A percentile compares a stretch with the other conserved stretches of the same genome.
Conservation (phyloP, 1,284 basidiomycete species). For the Ganoderma leucocontextum region DNA sequence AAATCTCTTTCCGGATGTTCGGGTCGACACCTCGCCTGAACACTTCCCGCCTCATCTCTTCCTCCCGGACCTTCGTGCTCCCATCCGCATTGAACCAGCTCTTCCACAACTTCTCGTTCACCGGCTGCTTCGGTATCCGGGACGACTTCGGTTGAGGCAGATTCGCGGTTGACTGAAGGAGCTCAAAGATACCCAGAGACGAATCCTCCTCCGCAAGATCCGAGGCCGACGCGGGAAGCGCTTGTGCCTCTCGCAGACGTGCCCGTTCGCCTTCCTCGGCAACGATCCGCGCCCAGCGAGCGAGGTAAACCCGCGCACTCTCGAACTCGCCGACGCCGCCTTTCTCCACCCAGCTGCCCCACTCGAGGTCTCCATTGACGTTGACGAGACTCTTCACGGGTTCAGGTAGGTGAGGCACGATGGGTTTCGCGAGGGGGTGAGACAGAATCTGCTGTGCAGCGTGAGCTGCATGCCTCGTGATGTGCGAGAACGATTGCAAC, state of each 20-base stretch:
- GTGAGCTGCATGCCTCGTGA: conserved; percentile 88
- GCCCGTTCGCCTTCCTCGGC: conserved; percentile 95
- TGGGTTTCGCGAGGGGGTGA: conserved; percentile 93
- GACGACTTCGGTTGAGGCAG: conserved; percentile 80
- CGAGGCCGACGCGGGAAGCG: conserved; percentile 57
- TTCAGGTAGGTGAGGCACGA: conserved; percentile 92
- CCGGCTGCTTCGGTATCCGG: conserved; percentile 74
- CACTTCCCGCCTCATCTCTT: conserved; percentile 78
- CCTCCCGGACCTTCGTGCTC: conserved; percentile 65
- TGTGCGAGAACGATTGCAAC: conserved; percentile 87
- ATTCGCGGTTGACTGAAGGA: conserved; percentile 81
- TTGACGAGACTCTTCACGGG: conserved; percentile 89
- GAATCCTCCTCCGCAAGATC: conserved; percentile 72
- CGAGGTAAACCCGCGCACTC: conserved; percentile 94
- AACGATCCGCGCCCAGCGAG: conserved; percentile 95
- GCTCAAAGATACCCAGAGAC: conserved; percentile 88
- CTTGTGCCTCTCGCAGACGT: conserved; percentile 77
- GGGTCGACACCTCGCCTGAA: conserved; percentile 77
- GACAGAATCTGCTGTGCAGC: conserved; percentile 92
- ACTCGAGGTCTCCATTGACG: conserved; percentile 84
- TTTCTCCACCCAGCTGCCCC: conserved; percentile 87
- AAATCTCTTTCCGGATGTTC: conserved; percentile 72
- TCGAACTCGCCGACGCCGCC: conserved; percentile 94
- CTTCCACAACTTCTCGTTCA: conserved; percentile 74
- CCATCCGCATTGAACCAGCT: conserved; percentile 80